Evolutionary conservation across 257 asterid species (phyloP).

Genomic region (Rubia yunnanensis): DNA sequence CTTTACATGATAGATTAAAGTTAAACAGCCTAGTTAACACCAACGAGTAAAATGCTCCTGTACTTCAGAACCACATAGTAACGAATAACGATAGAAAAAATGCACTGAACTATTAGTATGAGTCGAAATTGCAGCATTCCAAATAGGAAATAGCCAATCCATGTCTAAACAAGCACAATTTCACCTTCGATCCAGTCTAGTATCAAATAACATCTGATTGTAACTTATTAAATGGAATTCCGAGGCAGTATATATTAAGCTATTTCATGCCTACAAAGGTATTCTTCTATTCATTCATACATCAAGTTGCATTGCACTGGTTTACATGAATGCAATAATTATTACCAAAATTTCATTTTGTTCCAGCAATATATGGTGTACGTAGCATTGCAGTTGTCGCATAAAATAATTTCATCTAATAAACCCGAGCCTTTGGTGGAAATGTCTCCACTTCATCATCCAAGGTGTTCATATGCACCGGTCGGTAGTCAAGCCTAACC

Average conservation of each 20-base stretch:
- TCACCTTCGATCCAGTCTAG: background rate
- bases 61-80: no score
- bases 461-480: constrained; percentile 81
- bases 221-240: background rate
- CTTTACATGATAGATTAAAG: no score
- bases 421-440: constrained; percentile 90
- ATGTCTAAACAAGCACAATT: background rate
- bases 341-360: constrained; percentile 26
- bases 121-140: no score
- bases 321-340: constrained; percentile 26
- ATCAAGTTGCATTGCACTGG: constrained; percentile 24
- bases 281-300: constrained; percentile 13
- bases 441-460: constrained; percentile 76
- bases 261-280: background rate
- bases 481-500: constrained; percentile 66
- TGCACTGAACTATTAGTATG: no score
- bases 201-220: background rate
- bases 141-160: no score
- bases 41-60: no score
- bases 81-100: no score
- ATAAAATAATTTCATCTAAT: constrained; percentile 22
- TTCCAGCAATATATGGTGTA: constrained; percentile 15
- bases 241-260: background rate
- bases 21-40: no score
- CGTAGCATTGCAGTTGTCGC: constrained; percentile 8